phyloP scores from a whole-genome alignment of 805 yeast genomes.

The Schwanniomyces pseudopolymorphus region DNA sequence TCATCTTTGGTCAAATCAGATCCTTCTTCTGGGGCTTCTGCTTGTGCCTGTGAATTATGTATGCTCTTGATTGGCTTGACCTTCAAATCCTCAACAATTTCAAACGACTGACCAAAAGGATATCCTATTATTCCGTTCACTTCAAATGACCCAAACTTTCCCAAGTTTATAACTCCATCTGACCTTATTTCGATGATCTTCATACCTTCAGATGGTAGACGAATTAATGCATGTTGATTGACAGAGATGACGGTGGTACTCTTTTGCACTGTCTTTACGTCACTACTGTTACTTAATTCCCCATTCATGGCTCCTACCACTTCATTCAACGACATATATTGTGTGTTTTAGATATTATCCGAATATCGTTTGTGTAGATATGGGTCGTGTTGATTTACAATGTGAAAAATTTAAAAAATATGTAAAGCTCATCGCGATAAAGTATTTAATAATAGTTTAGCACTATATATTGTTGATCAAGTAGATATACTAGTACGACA shows the following conservation, averaged over 20 bases:
- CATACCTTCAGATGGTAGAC: constrained; percentile 78
- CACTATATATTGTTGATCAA: background rate
- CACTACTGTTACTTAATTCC: background rate
- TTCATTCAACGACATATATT: background rate
- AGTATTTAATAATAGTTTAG: background rate
- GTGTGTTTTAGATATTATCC: background rate
- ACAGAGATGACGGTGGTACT: constrained; percentile 38
- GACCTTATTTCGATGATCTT: constrained; percentile 68
- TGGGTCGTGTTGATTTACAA: constrained; percentile 7
- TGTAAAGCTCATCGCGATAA: constrained; percentile 9
- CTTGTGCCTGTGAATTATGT: constrained; percentile 18
- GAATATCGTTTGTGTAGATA: background rate
- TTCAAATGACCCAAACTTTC: constrained; percentile 87
- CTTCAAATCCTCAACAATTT: constrained; percentile 58
- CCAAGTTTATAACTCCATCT: constrained; percentile 66
- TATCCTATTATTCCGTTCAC: constrained; percentile 76
- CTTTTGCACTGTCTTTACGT: constrained; percentile 8
- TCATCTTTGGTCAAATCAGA: constrained; percentile 40
- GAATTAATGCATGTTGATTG: constrained; percentile 59
- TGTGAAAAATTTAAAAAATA: constrained; percentile 9
- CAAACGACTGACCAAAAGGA: constrained; percentile 88
- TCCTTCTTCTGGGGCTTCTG: constrained; percentile 29
- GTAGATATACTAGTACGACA: constrained; percentile 19
- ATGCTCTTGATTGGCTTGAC: constrained; percentile 51
- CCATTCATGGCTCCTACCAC: background rate